Base-by-base conservation (phyloP, 805 yeast species). In the Candida glaebosa region DNA sequence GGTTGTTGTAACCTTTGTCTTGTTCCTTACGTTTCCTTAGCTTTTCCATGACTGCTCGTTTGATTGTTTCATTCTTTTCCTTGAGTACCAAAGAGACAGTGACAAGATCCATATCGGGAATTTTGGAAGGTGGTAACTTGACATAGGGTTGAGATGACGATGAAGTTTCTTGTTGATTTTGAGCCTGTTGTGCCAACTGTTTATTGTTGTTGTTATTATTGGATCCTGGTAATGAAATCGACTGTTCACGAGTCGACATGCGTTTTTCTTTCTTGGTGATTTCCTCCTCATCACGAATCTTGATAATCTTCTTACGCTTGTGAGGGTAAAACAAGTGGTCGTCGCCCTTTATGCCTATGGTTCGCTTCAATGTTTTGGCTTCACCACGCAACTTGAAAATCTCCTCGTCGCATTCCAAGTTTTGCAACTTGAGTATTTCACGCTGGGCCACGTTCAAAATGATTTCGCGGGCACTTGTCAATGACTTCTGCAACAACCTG, bases 41-140 rank as follows among this genome's bases (percentile, higher is more conserved):
- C 58, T 87, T 86, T 51, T 87, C 96, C 47, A 81, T 78, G 37
- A 93, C 96, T n/a, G 87, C 95, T 42, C 81, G 77, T 47, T 82
- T 81, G 46, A 90, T 82, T 5, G 87, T 83, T 42, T 75, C 81
- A 46, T 87, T 84, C 62, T 88, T 87, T 47, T 82, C 90, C 37
- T 78, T 71, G 38, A 86, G 65, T 17, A 88, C 81, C 35, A 80
- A 75, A 41, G 85, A 86, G 8, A 89, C 90, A 4, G 96, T 87
- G 18, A 85, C 82, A 45, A 91, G 70, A 36, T 88, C 95, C 75
- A 90, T 75, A 61, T 91, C 97, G 12, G 98, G 97, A 48, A 91
- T 86, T 62, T 88, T 87, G 1, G 96, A 85, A 30, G 93, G 84
- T 2, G 96, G 96, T 31, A 88, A 61, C 53, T 85, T 83, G 51